Percentiles rank a stretch among this genome's conserved stretches.
Evolutionary conservation across 1,284 basidiomycete genomes (phyloP).

Genomic region (Tilletia horrida): DNA sequence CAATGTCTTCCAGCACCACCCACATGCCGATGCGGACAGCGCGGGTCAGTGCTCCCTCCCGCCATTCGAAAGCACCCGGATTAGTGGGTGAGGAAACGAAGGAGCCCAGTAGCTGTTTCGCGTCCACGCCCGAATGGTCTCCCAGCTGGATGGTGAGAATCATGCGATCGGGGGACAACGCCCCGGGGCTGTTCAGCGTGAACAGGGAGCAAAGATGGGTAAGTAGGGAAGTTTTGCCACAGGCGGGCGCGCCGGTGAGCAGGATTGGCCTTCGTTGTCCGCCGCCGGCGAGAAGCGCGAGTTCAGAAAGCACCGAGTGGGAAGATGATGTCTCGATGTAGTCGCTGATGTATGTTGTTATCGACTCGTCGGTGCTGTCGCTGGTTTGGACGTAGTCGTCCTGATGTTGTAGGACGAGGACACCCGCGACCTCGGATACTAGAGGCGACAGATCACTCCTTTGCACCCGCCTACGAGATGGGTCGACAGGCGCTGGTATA

Average conservation of each 20-base stretch:
- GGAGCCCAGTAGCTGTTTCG: constrained; percentile 87
- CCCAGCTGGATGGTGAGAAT: constrained; percentile 82
- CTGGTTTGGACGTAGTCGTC: background rate
- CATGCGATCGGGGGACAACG: constrained; percentile 55
- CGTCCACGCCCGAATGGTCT: constrained; percentile 65
- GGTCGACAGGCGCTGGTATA: constrained; percentile 19
- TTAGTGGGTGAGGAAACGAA: constrained; percentile 82
- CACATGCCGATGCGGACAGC: constrained; percentile 88
- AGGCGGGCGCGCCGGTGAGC: constrained; percentile 79
- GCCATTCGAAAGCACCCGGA: constrained; percentile 91
- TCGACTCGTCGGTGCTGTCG: background rate
- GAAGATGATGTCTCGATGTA: constrained; percentile 68
- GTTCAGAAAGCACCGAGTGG: constrained; percentile 62
- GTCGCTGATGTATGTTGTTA: constrained; percentile 13
- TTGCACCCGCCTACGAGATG: background rate
- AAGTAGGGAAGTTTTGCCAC: constrained; percentile 82
- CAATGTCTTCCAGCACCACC: constrained; percentile 91
- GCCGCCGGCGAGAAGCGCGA: constrained; percentile 66
- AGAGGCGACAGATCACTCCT: background rate
- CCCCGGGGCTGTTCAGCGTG: constrained; percentile 57
- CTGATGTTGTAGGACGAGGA: constrained; percentile 29
- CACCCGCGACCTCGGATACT: constrained; percentile 36
- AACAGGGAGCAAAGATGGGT: constrained; percentile 67
- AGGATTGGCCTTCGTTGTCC: constrained; percentile 74
- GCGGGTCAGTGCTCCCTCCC: constrained; percentile 86